Conservation (phyloP, 768 basidiomycete species). For the Pleurotus tuoliensis region DNA sequence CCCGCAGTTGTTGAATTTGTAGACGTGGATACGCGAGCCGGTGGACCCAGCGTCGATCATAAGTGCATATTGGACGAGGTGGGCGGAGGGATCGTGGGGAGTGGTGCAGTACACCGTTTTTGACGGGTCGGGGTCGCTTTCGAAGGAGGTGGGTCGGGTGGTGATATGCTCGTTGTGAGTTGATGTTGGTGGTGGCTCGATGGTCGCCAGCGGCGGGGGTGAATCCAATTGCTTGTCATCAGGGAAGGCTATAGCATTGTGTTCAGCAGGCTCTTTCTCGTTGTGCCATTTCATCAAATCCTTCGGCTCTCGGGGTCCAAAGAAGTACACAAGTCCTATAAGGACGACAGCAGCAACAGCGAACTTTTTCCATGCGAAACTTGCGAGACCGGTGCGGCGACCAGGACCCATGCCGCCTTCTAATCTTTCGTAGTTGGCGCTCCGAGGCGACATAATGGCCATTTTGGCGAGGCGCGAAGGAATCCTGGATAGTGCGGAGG, state of each 20-base stretch:
- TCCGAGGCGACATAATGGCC: conserved; percentile 22
- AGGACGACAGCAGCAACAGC: conserved; percentile 53
- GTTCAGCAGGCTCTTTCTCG: neutral
- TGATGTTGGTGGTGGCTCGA: neutral
- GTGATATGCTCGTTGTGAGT: conserved; percentile 9
- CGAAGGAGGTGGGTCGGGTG: conserved; percentile 51
- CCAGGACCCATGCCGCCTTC: conserved; percentile 46
- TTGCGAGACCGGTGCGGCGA: conserved; percentile 23
- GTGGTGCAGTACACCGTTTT: conserved; percentile 69
- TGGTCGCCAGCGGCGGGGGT: neutral
- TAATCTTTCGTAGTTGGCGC: conserved; percentile 26
- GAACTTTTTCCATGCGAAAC: conserved; percentile 64
- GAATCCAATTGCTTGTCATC: neutral
- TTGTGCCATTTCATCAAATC: neutral
- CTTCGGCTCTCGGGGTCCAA: conserved; percentile 43
- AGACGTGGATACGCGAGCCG: conserved; percentile 95
- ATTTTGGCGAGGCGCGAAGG: conserved; percentile 4
- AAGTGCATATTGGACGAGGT: conserved; percentile 86
- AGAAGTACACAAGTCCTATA: conserved; percentile 61
- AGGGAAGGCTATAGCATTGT: neutral
- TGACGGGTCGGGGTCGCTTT: conserved; percentile 69
- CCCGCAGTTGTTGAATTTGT: conserved; percentile 94
- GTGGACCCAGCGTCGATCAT: conserved; percentile 99
- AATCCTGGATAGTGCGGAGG: neutral
- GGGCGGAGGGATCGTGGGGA: conserved; percentile 43